These are phyloP conservation scores for Emergomyces africanus DNA, from an alignment of 2,329 filamentous ascomycete species.

Conservation along the genomic window DNA sequence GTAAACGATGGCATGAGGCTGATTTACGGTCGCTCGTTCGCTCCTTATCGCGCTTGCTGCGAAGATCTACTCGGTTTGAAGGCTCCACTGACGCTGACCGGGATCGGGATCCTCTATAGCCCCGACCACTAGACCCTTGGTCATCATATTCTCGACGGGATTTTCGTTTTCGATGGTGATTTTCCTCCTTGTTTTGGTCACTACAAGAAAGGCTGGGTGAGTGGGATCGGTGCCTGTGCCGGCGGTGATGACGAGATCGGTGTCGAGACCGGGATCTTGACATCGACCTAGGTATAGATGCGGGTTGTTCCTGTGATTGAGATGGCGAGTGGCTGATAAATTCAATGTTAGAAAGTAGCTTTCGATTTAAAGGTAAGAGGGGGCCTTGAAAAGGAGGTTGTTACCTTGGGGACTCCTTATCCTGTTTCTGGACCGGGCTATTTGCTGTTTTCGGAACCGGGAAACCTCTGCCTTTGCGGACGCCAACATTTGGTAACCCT, in stretches of 20 bases:
- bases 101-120: conserved; percentile 41
- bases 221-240: conserved; percentile 41
- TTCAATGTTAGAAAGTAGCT: conserved; percentile 7
- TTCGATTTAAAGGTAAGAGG: background rate
- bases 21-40: conserved; percentile 26
- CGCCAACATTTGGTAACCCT: conserved; percentile 69
- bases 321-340: conserved; percentile 14
- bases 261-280: conserved; percentile 22
- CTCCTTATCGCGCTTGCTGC: conserved; percentile 49
- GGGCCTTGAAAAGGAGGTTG: background rate
- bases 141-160: conserved; percentile 28
- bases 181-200: conserved; percentile 25
- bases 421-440: background rate
- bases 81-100: conserved; percentile 55
- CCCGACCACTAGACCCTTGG: conserved; percentile 28
- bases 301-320: conserved; percentile 25
- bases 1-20: conserved; percentile 35
- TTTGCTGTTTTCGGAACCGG: conserved; percentile 21
- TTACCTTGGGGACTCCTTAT: conserved; percentile 21
- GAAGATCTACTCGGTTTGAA: conserved; percentile 44
- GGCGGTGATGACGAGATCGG: conserved; percentile 37
- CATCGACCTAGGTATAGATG: conserved; percentile 15
- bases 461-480: conserved; percentile 48
- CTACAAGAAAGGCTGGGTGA: conserved; percentile 19
- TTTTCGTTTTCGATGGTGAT: conserved; percentile 18